Conservation (phyloP, 2,329 filamentous ascomycete genomes). For the Cryphonectria nitschkei region DNA sequence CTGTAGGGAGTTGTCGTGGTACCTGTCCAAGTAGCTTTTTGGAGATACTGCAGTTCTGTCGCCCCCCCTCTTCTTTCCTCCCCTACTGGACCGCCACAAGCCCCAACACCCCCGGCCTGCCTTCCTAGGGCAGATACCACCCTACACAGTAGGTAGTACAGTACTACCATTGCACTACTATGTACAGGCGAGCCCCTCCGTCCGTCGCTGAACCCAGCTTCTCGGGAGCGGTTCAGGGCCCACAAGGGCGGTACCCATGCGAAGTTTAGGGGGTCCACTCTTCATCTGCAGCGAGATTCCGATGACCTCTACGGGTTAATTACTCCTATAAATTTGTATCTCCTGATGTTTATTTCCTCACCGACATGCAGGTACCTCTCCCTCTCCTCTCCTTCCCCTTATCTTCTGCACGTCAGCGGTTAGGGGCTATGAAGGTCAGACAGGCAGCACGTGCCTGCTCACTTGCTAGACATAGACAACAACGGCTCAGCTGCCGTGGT, state of each 20-base stretch:
- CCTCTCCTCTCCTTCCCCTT: not conserved
- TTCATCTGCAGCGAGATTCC: constrained; percentile 13
- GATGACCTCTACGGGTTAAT: constrained; percentile 8
- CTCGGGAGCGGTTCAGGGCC: constrained; percentile 1
- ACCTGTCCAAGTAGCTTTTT: not conserved
- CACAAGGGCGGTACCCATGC: not conserved
- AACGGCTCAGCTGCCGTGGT: not conserved
- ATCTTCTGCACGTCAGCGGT: not conserved
- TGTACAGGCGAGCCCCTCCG: not conserved
- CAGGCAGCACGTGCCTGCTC: not conserved
- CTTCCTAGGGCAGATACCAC: not conserved
- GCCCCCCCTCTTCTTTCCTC: not conserved
- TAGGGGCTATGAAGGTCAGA: too few relatives aligned
- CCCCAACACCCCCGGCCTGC: not conserved
- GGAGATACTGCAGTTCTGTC: not conserved
- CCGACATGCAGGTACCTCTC: not conserved
- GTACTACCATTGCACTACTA: not conserved
- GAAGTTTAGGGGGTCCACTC: constrained; percentile 6
- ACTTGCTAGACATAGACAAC: not conserved
- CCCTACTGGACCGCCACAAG: not conserved
- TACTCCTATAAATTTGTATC: not conserved
- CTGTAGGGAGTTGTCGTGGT: not conserved
- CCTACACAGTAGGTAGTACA: not conserved
- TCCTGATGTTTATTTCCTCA: not conserved
- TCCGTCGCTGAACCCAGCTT: not conserved